These are phyloP conservation scores for Asterella californica DNA, from an alignment of 225 moss, liverwort and hornwort species.

Conservation along the genomic window DNA sequence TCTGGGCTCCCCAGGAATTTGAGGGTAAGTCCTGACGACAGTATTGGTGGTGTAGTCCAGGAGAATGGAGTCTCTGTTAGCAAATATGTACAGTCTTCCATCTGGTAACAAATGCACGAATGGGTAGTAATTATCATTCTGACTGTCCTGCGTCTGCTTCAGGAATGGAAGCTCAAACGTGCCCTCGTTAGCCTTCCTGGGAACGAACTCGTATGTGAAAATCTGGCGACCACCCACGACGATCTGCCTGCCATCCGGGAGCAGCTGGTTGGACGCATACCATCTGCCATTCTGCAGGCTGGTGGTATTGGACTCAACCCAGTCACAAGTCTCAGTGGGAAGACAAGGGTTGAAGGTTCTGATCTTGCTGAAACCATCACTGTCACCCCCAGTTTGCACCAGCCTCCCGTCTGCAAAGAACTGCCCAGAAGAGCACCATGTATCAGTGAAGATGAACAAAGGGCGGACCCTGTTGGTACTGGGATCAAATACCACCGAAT, in stretches of 20 bases:
- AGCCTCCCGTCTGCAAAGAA: slow-evolving; percentile 57
- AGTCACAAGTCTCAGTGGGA: slow-evolving; percentile 48
- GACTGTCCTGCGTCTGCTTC: slow-evolving; percentile 13
- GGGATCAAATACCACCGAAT: slow-evolving; percentile 63
- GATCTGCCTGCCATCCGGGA: slow-evolving; percentile 57
- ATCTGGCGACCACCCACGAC: slow-evolving; percentile 47
- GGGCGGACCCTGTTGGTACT: slow-evolving; percentile 54
- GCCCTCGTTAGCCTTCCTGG: slow-evolving; percentile 27
- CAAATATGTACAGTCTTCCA: slow-evolving; percentile 66
- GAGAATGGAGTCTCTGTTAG: slow-evolving; percentile 59
- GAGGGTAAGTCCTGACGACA: slow-evolving; percentile 38
- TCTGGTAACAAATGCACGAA: slow-evolving; percentile 60
- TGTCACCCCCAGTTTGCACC: slow-evolving; percentile 69
- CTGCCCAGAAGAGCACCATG: slow-evolving; percentile 70
- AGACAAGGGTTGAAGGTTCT: slow-evolving; percentile 53
- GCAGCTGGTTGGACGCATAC: slow-evolving; percentile 70
- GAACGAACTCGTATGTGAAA: slow-evolving; percentile 54
- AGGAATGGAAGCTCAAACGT: slow-evolving; percentile 26
- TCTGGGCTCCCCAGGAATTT: slow-evolving; percentile 51
- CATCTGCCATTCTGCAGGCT: slow-evolving; percentile 50
- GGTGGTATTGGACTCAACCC: slow-evolving; percentile 44
- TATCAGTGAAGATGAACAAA: slow-evolving; percentile 58
- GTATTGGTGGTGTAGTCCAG: slow-evolving; percentile 44
- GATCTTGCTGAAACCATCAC: slow-evolving; percentile 54
- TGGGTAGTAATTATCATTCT: slow-evolving; percentile 64